Evolutionary conservation across 2,329 filamentous ascomycete genomes (phyloP).

Genomic region (Blastomyces parvus): DNA sequence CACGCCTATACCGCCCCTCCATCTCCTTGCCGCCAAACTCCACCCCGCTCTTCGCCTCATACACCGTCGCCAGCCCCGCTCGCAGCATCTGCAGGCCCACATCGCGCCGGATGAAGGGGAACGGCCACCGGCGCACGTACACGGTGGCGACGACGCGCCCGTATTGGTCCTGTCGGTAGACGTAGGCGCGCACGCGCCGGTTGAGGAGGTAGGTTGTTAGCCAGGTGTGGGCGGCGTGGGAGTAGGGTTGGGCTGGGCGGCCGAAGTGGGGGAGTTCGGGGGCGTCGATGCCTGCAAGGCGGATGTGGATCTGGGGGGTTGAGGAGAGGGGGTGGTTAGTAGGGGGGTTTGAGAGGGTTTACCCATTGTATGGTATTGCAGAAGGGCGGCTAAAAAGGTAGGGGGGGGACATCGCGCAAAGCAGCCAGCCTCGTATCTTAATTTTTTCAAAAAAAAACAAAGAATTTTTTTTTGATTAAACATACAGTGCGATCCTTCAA

Average conservation of each 20-base stretch:
- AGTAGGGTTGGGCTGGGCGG: slow-evolving; percentile 71
- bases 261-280: slow-evolving; percentile 92
- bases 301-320: slow-evolving; percentile 58
- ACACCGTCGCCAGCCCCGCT: slow-evolving; percentile 75
- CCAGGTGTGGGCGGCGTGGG: slow-evolving; percentile 71
- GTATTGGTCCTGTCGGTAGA: slow-evolving; percentile 85
- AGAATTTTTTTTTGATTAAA: too few species aligned
- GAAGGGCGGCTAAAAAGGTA: background rate
- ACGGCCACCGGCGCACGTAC: slow-evolving; percentile 50
- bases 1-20: slow-evolving; percentile 38
- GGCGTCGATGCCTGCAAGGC: slow-evolving; percentile 85
- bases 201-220: slow-evolving; percentile 63
- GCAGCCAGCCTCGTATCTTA: background rate
- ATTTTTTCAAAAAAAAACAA: too few species aligned
- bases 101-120: slow-evolving; percentile 54
- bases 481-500: slow-evolving; percentile 69
- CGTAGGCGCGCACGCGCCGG: slow-evolving; percentile 66
- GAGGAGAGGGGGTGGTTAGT: background rate
- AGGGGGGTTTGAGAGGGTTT: background rate
- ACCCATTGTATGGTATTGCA: too few species aligned
- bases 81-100: slow-evolving; percentile 86
- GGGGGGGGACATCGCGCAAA: background rate
- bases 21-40: slow-evolving; percentile 70
- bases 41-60: slow-evolving; percentile 80
- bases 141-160: slow-evolving; percentile 82